Base-by-base conservation (phyloP, 495 filamentous ascomycete genomes). In the Penicillium lividum region DNA sequence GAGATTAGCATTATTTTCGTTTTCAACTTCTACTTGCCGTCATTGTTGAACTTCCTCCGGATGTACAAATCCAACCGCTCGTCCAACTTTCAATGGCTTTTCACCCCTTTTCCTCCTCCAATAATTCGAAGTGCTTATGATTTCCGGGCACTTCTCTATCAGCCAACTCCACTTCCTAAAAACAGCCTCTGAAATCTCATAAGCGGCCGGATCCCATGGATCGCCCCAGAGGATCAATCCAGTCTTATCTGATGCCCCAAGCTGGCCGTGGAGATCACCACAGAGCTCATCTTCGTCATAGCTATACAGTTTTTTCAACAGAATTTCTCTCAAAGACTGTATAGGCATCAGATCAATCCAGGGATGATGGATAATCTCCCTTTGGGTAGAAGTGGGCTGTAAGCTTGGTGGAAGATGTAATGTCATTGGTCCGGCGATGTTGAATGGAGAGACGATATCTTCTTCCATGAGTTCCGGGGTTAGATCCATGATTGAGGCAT, bases 281-380 rank as follows among this genome's bases (percentile, higher is more conserved):
- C 66, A 69, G 3, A 67, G 10, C 18, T 67, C 61, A 3, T 69
- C 66, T 8, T 67, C 66, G 8, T 67, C 66, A 9, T 59, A 53
- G 8, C 29, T 10, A 9, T 51, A 49, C 34, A 42, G 15, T 25
- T 49, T 57, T 4, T 4, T 15, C 16, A 64, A 46, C 4, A 66
- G 31, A 5, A 36, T 45, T 29, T 68, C 44, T 10, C 66, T 57
- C 3, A 68, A 53, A 2, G 66, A 68, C 2, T 16, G 7, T 3
- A 68, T 53, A 3, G 66, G 66, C 10, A 68, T 54, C 5, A 68
- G 44, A n/a, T 68, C 66, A 33, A 68, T 58, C 66, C 66, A 68
- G 10, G 66, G 66, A n/a, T 68, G 66, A 29, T 68, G 66, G 9
- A 68, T 57, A 7, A 68, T 60, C 15, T 43, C 16, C 29, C 44